phyloP scores from a whole-genome alignment of 2,329 filamentous ascomycete species.

The Zymoseptoria brevis region DNA sequence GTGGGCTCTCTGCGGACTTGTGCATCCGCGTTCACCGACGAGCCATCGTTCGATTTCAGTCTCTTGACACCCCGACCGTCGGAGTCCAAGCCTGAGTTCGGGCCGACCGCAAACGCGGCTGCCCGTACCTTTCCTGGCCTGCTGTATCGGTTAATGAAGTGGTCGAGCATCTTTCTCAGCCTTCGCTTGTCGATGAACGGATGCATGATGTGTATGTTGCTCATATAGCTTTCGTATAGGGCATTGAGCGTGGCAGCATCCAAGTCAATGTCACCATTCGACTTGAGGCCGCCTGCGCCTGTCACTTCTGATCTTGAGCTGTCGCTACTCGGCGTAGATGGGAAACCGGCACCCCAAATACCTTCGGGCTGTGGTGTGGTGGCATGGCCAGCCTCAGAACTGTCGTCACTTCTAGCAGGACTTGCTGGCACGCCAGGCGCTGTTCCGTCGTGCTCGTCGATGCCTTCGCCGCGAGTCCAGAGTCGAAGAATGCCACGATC shows the following conservation, averaged over 20 bases:
- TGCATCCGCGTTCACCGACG: slow-evolving; percentile 11
- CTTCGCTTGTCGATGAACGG: slow-evolving; percentile 52
- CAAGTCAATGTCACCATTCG: slow-evolving; percentile 47
- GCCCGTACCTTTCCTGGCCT: slow-evolving; percentile 14
- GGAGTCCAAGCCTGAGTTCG: slow-evolving; percentile 16
- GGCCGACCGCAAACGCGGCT: slow-evolving; percentile 21
- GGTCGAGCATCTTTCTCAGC: slow-evolving; percentile 45
- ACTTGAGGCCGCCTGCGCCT: slow-evolving; percentile 43
- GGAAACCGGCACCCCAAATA: slow-evolving; percentile 46
- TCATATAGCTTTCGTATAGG: slow-evolving; percentile 49
- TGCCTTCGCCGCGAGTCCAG: slow-evolving; percentile 32
- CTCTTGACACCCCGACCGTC: slow-evolving; percentile 24
- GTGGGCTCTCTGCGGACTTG: slow-evolving; percentile 24
- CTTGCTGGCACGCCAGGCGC: slow-evolving; percentile 30
- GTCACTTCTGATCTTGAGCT: slow-evolving; percentile 25
- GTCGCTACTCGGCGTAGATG: slow-evolving; percentile 22
- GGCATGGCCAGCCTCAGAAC: slow-evolving; percentile 23
- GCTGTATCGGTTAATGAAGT: slow-evolving; percentile 45
- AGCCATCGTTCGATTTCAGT: slow-evolving; percentile 25
- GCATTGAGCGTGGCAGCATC: slow-evolving; percentile 43
- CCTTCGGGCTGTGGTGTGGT: slow-evolving; percentile 38
- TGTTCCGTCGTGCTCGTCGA: slow-evolving; percentile 31
- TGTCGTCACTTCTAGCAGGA: slow-evolving; percentile 34
- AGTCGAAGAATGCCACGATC: slow-evolving; percentile 30
- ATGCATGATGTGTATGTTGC: slow-evolving; percentile 55